Evolutionary conservation across 495 filamentous ascomycete species (phyloP).

Genomic region (Parmelia sp.): DNA sequence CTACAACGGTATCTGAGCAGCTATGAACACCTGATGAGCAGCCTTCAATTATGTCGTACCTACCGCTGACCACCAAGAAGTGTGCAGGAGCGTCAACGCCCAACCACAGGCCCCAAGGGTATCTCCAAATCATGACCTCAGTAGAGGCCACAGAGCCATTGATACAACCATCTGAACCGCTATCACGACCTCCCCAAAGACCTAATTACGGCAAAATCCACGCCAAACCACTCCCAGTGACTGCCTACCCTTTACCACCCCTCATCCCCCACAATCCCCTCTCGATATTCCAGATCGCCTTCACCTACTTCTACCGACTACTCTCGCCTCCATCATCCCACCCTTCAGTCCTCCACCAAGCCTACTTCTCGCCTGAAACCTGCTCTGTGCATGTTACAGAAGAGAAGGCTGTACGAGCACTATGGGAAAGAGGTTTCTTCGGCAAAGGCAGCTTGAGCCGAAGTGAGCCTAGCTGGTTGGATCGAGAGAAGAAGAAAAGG

Average conservation of each 20-base stretch:
- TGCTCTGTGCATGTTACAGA: conserved; percentile 82
- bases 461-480: conserved; percentile 90
- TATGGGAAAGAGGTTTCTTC: conserved; percentile 96
- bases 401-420: conserved; percentile 59
- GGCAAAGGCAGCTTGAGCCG: conserved; percentile 89
- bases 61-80: neutral
- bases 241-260: conserved; percentile 71
- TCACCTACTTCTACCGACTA: conserved; percentile 66
- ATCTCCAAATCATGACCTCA: conserved; percentile 12
- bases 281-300: conserved; percentile 71
- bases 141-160: conserved; percentile 22
- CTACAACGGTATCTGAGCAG: conserved; percentile 99
- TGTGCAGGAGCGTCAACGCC: neutral
- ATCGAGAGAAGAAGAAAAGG: conserved; percentile 65
- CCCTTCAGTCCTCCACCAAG: conserved; percentile 57
- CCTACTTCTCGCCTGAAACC: conserved; percentile 70
- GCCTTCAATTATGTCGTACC: too few species aligned
- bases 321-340: conserved; percentile 62
- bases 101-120: neutral
- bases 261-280: conserved; percentile 91
- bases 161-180: conserved; percentile 12
- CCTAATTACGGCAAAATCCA: conserved; percentile 68
- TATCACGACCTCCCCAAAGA: conserved; percentile 41
- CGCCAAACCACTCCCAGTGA: conserved; percentile 69
- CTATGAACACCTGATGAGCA: neutral